Base-by-base conservation (phyloP, 2,329 filamentous ascomycete species). In the Apiospora kogelbergensis region DNA sequence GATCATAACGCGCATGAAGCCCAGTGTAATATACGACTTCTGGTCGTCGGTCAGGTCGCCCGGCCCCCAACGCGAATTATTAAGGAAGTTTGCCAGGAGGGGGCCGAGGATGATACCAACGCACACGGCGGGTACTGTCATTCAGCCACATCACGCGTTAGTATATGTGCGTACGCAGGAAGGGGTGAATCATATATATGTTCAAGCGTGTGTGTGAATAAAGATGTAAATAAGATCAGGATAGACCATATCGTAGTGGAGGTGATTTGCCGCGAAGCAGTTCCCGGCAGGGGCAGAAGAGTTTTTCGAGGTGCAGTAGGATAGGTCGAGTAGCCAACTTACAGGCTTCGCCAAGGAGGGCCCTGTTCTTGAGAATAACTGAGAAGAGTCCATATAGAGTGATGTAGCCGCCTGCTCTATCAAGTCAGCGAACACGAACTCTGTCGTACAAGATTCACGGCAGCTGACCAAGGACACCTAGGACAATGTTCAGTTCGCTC, bases 1-100 rank as follows among this genome's bases (percentile, higher is more conserved):
- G 68, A 90, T 89, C 69, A 90, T 86, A 37, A 90, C 80, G n/a
- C 88, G 83, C 70, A 83, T 84, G 9, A 90, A 73, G 15, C 84
- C 84, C 76, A 84, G 78, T 10, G 82, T 82, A 70, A 84, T 84
- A 1, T 75, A 77, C 11, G 71, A 72, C 1, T 76, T 77, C 70
- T 80, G 77, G 10, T 77, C 78, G 17, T 78, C 78, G n/a, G 74
- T 76, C 20, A 72, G 69, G 37, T 74, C 20, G 6, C 78, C 79
- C 24, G 77, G 77, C 2, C 80, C 81, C 81, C 81, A 83, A 78
- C 76, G 75, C 63, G 80, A 76, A 30, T 78, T 79, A 42, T 86
- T 80, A 5, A 90, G 73, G 67, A 90, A 85, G 46, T 82, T 88
- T 1, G 86, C 84, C 5, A 84, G 81, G 22, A 88, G 76, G 0